Evolutionary conservation across 192 early-diverging fungal species (phyloP), one percentile per base, ranked within the genome.

Genomic region (Spizellomyces sp.): DNA sequence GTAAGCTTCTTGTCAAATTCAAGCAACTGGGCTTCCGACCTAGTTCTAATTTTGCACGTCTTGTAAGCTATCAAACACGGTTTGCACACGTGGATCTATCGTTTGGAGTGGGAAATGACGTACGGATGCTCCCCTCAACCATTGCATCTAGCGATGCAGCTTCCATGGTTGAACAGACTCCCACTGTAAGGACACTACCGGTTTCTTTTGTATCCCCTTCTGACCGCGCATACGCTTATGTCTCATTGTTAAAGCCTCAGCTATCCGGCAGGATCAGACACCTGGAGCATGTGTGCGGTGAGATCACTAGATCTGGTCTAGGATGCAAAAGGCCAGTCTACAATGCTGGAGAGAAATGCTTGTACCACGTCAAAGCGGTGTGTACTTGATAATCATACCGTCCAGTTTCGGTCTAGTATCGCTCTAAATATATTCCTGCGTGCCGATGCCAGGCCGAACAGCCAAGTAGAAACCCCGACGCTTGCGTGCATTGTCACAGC

Each of bases 261-360:
- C 52, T 48, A 12, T 22, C 21, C 41, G 10, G 48, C 45, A 19
- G 62, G 6, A 43, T 65, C 45, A 63, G 57, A 36, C 70, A 72
- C 21, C 27, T 64, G 36, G 63, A 71, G 48, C 67, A 73, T 64
- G 63, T 72, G 10, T 81, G 80, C 58, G 80, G 76, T 10, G 68
- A 71, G 47, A 69, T 74, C 41, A 82, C 80, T 4, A 64, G 75
- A 15, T 61, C 74, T 12, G 81, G 81, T 5, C 52, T 52, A 22
- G 64, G 59, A 8, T 83, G 81, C 74, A 79, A 83, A 59, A 62
- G 79, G 36, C 71, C 73, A 6, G 81, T 83, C 5, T 60, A 58
- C 41, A 74, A 70, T 45, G 66, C 71, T 36, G 78, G 78, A 4
- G 69, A 80, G 15, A 79, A 77, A 58, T 83, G 81, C 59, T 61